Evolutionary conservation across 2,329 filamentous ascomycete genomes (phyloP).

Genomic region (Amauroascus niger): DNA sequence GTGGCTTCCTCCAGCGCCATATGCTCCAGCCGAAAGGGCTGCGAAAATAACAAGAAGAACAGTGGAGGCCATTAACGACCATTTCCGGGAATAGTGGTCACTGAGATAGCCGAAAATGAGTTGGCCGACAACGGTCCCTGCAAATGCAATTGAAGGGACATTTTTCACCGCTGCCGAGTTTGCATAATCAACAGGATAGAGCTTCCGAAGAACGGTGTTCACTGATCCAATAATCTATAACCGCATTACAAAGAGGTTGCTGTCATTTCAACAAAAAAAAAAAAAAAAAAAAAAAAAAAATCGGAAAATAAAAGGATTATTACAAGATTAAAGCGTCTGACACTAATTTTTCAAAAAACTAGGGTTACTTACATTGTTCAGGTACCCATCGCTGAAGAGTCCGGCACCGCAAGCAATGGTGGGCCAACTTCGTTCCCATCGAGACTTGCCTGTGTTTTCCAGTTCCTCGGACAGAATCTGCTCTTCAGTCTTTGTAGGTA

Average conservation of each 20-base stretch:
- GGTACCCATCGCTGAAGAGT: conserved; percentile 83
- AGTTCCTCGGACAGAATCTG: conserved; percentile 5
- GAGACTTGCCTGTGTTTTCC: conserved; percentile 24
- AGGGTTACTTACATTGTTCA: conserved; percentile 61
- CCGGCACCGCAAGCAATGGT: conserved; percentile 83
- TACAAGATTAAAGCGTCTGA: not conserved
- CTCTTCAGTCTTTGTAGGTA: not conserved
- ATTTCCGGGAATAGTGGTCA: conserved; percentile 76
- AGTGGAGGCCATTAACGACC: conserved; percentile 71
- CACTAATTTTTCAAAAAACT: not conserved
- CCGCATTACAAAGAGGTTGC: not conserved
- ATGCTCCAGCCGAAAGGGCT: conserved; percentile 65
- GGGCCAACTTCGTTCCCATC: conserved; percentile 54
- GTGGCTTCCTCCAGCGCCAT: conserved; percentile 58
- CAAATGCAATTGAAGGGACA: conserved; percentile 65
- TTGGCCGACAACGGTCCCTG: conserved; percentile 25
- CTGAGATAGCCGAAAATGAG: conserved; percentile 36
- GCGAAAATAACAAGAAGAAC: conserved; percentile 78
- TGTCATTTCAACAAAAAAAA: no score
- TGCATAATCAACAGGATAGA: conserved; percentile 64
- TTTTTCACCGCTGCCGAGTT: conserved; percentile 60
- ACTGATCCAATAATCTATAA: conserved; percentile 71
- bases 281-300: no score
- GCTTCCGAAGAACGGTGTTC: conserved; percentile 58
- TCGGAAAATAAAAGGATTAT: not conserved